Conservation (phyloP, 2,329 filamentous ascomycete genomes). For the Monilinia vaccinii-corymbosi region DNA sequence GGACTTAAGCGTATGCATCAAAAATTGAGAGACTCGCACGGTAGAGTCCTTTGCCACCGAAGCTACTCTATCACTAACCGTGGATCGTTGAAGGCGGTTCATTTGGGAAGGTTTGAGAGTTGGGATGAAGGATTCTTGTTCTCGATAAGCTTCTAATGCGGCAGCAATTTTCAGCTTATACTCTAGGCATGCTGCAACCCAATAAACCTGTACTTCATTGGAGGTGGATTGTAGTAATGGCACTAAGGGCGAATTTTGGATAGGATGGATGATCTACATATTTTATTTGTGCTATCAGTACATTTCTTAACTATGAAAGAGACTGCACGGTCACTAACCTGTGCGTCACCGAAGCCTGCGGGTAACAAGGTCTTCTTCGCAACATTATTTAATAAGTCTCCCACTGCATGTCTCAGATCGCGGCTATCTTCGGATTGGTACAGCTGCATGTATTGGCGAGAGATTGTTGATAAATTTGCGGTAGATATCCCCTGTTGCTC, state of each 20-base stretch:
- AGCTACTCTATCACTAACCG: constrained; percentile 44
- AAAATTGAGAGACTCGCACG: constrained; percentile 42
- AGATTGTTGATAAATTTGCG: not conserved
- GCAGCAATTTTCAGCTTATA: constrained; percentile 37
- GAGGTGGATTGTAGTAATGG: constrained; percentile 35
- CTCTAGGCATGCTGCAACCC: constrained; percentile 46
- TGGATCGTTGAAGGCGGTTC: constrained; percentile 52
- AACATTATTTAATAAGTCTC: constrained; percentile 21
- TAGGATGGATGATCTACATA: constrained; percentile 46
- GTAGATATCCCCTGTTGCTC: not conserved
- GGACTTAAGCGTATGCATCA: constrained; percentile 35
- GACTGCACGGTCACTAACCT: constrained; percentile 34
- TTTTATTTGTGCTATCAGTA: constrained; percentile 29
- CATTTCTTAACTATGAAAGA: constrained; percentile 22
- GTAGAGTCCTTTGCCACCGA: constrained; percentile 54
- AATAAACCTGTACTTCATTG: constrained; percentile 32
- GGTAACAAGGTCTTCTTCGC: constrained; percentile 17
- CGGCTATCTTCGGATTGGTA: constrained; percentile 20
- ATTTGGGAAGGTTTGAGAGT: constrained; percentile 42
- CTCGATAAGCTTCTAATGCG: constrained; percentile 35
- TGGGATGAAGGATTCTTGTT: constrained; percentile 34
- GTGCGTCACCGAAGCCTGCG: constrained; percentile 32
- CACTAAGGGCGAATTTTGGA: constrained; percentile 48
- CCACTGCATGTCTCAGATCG: constrained; percentile 20
- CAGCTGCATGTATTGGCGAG: constrained; percentile 18